Conservation (phyloP, 2,329 filamentous ascomycete species). For the Penicillium fuscoglaucum region DNA sequence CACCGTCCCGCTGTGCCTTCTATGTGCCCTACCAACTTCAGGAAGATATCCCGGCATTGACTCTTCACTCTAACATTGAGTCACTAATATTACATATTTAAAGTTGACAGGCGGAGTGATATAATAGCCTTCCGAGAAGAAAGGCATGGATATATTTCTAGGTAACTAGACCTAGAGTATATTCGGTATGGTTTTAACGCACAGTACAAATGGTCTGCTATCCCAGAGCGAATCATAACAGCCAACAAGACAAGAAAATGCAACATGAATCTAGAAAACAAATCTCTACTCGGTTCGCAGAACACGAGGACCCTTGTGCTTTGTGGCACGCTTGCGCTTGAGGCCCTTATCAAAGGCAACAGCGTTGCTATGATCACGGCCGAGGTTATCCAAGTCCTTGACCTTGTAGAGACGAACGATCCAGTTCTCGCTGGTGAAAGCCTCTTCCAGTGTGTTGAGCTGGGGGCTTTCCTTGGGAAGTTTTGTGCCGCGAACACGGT, state of each 20-base stretch:
- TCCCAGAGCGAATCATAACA: conserved; percentile 14
- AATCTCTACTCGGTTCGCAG: conserved; percentile 45
- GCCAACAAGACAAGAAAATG: conserved; percentile 10
- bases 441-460: conserved; percentile 89
- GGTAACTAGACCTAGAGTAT: conserved; percentile 10
- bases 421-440: conserved; percentile 99
- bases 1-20: not conserved
- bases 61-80: not conserved
- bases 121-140: not conserved
- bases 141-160: conserved; percentile 5
- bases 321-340: conserved; percentile 53
- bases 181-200: conserved; percentile 11
- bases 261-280: conserved; percentile 13
- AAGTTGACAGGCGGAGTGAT: not conserved
- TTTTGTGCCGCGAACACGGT: conserved; percentile 79
- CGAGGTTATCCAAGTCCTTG: conserved; percentile 96
- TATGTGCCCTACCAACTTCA: not conserved
- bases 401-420: conserved; percentile 99
- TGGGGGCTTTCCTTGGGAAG: conserved; percentile 83
- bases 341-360: conserved; percentile 54
- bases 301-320: conserved; percentile 46
- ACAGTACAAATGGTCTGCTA: conserved; percentile 15
- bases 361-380: conserved; percentile 75
- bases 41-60: not conserved
- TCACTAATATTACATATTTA: not conserved